phyloP scores from a whole-genome alignment of 2,329 filamentous ascomycete species.

The Epichloe gansuensis region DNA sequence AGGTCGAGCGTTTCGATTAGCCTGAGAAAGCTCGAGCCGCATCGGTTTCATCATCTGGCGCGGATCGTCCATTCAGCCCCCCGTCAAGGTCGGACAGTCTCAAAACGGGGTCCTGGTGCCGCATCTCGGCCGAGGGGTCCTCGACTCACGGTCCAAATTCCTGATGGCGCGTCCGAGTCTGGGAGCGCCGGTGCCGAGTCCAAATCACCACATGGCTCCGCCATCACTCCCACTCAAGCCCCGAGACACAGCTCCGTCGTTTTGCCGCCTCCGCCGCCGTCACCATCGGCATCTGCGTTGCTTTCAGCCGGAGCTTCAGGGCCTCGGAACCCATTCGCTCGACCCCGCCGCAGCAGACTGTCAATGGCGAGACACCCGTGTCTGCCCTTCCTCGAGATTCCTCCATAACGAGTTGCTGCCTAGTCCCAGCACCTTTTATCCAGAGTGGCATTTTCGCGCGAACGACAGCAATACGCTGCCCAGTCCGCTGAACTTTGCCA shows the following conservation, averaged over 20 bases:
- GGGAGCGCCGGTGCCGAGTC: conserved; percentile 65
- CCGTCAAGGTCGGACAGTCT: conserved; percentile 71
- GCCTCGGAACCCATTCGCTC: conserved; percentile 89
- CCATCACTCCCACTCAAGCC: conserved; percentile 44
- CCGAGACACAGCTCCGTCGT: conserved; percentile 53
- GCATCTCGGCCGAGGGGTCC: conserved; percentile 65
- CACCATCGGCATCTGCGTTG: conserved; percentile 74
- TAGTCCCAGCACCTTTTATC: conserved; percentile 84
- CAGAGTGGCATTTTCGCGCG: conserved; percentile 71
- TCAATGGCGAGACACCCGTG: conserved; percentile 57
- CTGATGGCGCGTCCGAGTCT: conserved; percentile 72
- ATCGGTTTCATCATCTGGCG: conserved; percentile 45
- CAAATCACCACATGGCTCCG: conserved; percentile 47
- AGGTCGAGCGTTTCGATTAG: conserved; percentile 35
- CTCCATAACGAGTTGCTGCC: conserved; percentile 79
- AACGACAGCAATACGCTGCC: conserved; percentile 75
- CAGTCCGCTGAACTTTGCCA: conserved; percentile 86
- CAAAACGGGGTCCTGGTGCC: conserved; percentile 41
- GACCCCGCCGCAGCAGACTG: conserved; percentile 65
- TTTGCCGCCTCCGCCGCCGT: conserved; percentile 84
- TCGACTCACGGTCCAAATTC: conserved; percentile 85
- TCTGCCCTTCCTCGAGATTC: conserved; percentile 83
- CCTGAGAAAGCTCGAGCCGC: conserved; percentile 33
- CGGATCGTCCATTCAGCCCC: conserved; percentile 54
- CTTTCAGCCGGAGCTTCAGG: conserved; percentile 85